phyloP scores from a whole-genome alignment of 257 asterid genomes.

The Gynochthodes officinalis region DNA sequence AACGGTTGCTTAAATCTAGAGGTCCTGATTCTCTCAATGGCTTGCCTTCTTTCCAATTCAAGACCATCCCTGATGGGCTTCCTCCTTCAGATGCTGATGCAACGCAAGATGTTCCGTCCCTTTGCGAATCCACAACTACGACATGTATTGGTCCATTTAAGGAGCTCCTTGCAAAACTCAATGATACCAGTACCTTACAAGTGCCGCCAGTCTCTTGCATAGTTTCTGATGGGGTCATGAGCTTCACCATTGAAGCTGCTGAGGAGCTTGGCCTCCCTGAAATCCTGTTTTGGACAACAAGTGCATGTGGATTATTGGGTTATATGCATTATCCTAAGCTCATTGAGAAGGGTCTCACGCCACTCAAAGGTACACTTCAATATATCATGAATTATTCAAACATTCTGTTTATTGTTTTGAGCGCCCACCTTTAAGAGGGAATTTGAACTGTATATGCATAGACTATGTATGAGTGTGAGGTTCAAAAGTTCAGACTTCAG shows the following conservation, averaged over 20 bases:
- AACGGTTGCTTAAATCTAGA: conserved; percentile 37
- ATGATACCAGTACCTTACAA: background rate
- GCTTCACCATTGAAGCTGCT: conserved; percentile 47
- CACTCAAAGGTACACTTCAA: conserved; percentile 38
- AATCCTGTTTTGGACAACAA: conserved; percentile 40
- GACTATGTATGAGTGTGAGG: too few relatives aligned
- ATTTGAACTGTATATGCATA: too few relatives aligned
- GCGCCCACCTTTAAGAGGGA: too few relatives aligned
- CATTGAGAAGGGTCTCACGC: conserved; percentile 34
- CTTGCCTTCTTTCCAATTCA: conserved; percentile 33
- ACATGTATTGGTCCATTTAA: conserved; percentile 36
- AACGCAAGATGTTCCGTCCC: conserved; percentile 42
- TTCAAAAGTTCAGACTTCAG: too few relatives aligned
- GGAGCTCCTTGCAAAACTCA: conserved; percentile 35
- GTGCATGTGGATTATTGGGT: conserved; percentile 40
- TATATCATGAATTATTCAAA: background rate
- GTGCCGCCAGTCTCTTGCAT: conserved; percentile 52
- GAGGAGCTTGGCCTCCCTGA: conserved; percentile 50
- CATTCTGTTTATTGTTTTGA: too few relatives aligned
- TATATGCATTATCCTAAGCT: conserved; percentile 27
- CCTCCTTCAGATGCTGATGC: conserved; percentile 36
- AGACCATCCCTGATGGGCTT: conserved; percentile 58
- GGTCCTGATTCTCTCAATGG: conserved; percentile 33
- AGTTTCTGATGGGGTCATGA: conserved; percentile 51
- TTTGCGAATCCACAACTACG: conserved; percentile 25